These are phyloP conservation scores for Rhododendron mucronatum DNA, from an alignment of 148 eudicot species.

Conservation along the genomic window DNA sequence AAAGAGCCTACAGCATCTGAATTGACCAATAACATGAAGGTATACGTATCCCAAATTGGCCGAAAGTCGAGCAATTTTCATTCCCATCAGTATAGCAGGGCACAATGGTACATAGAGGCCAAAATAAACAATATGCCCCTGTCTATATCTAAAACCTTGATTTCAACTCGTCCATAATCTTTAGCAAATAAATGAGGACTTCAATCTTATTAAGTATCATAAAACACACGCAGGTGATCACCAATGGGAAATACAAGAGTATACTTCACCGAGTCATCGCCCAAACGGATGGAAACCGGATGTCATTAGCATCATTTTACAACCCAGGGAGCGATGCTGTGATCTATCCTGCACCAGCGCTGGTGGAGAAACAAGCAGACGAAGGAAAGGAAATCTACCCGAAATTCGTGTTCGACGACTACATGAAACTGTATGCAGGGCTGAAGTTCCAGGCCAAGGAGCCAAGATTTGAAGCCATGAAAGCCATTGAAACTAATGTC, in stretches of 20 bases:
- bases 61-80: neutral
- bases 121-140: neutral
- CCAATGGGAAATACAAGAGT: conserved; percentile 56
- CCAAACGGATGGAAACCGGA: conserved; percentile 41
- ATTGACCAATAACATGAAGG: no score
- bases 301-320: conserved; percentile 58
- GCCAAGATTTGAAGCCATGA: conserved; percentile 72
- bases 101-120: neutral
- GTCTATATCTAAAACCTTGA: neutral
- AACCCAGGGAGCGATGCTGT: conserved; percentile 55
- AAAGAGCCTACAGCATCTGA: neutral
- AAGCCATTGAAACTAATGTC: conserved; percentile 30
- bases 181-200: neutral
- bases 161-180: neutral
- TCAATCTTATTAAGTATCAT: neutral
- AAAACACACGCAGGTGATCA: conserved; percentile 36
- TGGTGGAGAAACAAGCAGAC: conserved; percentile 27
- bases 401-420: conserved; percentile 49
- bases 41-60: no score
- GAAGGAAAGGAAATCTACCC: conserved; percentile 37
- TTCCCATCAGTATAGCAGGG: neutral
- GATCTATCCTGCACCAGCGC: conserved; percentile 42
- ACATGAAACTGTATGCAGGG: conserved; percentile 49
- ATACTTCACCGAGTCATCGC: conserved; percentile 47
- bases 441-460: conserved; percentile 65